Conservation (phyloP, 2,329 filamentous ascomycete genomes). For the Stagonosporopsis chrysanthemi region DNA sequence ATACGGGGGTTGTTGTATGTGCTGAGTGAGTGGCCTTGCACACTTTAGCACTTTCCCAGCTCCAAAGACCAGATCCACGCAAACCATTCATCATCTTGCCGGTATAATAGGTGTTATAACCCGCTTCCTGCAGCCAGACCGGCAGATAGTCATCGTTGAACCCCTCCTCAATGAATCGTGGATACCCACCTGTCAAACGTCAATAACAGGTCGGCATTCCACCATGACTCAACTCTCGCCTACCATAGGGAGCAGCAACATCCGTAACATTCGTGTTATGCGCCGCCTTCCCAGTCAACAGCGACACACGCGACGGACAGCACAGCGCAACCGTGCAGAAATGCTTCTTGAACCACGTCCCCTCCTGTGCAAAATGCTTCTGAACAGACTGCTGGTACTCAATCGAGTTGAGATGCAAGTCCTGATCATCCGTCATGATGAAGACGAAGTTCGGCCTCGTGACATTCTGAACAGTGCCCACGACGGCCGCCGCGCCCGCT, state of each 20-base stretch:
- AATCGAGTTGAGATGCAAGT: slow-evolving; percentile 67
- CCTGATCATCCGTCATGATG: slow-evolving; percentile 73
- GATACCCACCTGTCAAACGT: slow-evolving; percentile 60
- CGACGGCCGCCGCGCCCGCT: slow-evolving; percentile 8
- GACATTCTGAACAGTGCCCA: not conserved
- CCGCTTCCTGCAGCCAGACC: slow-evolving; percentile 72
- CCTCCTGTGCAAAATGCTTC: slow-evolving; percentile 64
- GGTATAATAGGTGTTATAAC: slow-evolving; percentile 75
- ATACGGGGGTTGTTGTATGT: slow-evolving; percentile 68
- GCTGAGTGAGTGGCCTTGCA: slow-evolving; percentile 59
- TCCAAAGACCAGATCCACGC: not conserved
- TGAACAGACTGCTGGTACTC: slow-evolving; percentile 66
- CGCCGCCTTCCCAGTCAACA: slow-evolving; percentile 71
- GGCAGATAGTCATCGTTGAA: slow-evolving; percentile 73
- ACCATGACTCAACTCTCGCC: slow-evolving; percentile 10
- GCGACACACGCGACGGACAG: slow-evolving; percentile 70
- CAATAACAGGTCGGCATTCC: not conserved
- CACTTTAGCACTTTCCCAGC: not conserved
- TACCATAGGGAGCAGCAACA: slow-evolving; percentile 62
- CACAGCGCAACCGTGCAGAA: slow-evolving; percentile 73
- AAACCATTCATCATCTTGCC: slow-evolving; percentile 72
- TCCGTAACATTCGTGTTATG: slow-evolving; percentile 77
- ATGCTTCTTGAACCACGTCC: slow-evolving; percentile 67
- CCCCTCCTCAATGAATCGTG: slow-evolving; percentile 70
- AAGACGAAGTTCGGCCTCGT: slow-evolving; percentile 66